Evolutionary conservation across 2,329 filamentous ascomycete species (phyloP), one percentile per base, ranked within the genome.

Genomic region (Botryotinia globosa): DNA sequence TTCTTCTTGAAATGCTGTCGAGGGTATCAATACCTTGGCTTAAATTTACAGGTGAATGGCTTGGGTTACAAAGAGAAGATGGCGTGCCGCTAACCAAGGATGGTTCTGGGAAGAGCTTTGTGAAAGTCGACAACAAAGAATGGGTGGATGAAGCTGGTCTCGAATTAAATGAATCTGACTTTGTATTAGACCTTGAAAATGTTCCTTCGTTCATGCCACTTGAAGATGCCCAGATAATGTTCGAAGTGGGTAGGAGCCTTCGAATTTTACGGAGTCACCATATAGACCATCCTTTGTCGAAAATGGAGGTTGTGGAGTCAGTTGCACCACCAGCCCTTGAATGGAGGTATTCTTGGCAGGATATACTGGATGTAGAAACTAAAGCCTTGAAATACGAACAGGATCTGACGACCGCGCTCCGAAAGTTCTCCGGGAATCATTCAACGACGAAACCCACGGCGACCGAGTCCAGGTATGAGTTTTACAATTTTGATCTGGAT

Each of bases 161-260:
- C 32, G 85, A 90, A 76, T 82, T 85, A 14, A 85, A 87, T 56
- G 87, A 89, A 34, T 79, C 85, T 1, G 88, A 92, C 74, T 92
- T 88, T 76, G 82, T 88, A 9, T 85, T 94, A 45, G 89, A 91
- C 74, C 84, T 85, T 34, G 83, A 87, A 42, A 87, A 88, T 74
- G 89, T 96, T 82, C 93, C 93, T 0, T 84, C 85, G 2, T 96
- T 96, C 76, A 85, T 97, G 62, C 87, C 90, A 0, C 80, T 84
- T 8, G 92, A 96, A 73, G 87, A 94, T 76, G 90, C 89, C 4
- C 86, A 87, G 68, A 84, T 86, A 8, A 88, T 96, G n/a, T 94
- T 95, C 75, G 93, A 97, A 79, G 92, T 90, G 5, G 94, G 93
- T 6, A 88, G 87, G 77, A 95, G 92, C 79, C 82, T 97, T 65